Conservation (phyloP, 208 protist genomes). For the Trypanosoma brucei region DNA sequence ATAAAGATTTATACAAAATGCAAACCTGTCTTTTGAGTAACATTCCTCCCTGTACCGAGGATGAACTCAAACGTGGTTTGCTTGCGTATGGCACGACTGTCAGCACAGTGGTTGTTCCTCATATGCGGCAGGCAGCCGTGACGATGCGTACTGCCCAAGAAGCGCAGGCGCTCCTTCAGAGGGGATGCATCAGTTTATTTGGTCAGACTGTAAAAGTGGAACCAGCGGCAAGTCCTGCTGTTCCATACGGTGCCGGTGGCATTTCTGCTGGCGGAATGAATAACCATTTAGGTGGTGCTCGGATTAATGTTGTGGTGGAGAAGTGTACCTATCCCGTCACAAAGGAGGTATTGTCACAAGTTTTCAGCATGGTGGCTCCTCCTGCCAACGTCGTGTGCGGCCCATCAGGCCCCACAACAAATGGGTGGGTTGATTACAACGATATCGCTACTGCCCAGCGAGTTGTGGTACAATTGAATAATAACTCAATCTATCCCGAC, state of each 20-base stretch:
- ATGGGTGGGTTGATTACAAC: conserved; percentile 66
- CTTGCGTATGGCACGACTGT: conserved; percentile 71
- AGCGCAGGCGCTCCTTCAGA: conserved; percentile 58
- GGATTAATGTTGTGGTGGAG: conserved; percentile 73
- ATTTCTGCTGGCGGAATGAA: not conserved
- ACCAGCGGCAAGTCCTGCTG: not conserved
- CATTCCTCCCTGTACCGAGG: conserved; percentile 66
- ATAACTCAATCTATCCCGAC: conserved; percentile 78
- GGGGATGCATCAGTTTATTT: conserved; percentile 62
- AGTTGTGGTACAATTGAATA: conserved; percentile 64
- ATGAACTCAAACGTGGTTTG: conserved; percentile 70
- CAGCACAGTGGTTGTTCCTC: conserved; percentile 39
- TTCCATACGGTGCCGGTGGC: too few species aligned
- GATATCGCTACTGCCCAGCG: conserved; percentile 48
- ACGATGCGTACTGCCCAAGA: conserved; percentile 74
- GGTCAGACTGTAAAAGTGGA: conserved; percentile 63
- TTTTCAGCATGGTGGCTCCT: conserved; percentile 74
- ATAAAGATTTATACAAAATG: not conserved
- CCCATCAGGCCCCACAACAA: conserved; percentile 54
- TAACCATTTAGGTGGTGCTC: conserved; percentile 14
- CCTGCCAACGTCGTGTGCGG: conserved; percentile 62
- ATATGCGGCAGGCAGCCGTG: conserved; percentile 56
- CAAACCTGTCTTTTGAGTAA: conserved; percentile 49
- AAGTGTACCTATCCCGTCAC: conserved; percentile 83
- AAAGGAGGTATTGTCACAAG: conserved; percentile 60